Conservation (phyloP, 495 filamentous ascomycete species). For the Lichina pygmaea region DNA sequence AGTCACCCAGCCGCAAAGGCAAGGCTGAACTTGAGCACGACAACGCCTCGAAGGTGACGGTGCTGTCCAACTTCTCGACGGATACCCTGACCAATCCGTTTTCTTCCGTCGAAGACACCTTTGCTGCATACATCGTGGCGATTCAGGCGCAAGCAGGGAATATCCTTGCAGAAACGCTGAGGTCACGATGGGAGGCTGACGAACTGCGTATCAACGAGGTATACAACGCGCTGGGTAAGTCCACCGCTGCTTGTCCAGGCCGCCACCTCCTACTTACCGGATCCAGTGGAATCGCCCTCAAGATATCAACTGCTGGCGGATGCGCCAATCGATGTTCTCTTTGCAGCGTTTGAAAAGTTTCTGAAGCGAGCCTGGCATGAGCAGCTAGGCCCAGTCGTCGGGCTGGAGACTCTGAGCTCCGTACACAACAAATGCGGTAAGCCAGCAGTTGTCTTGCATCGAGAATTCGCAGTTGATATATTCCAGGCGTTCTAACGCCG, state of each 20-base stretch:
- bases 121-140: constrained; percentile 58
- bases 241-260: background rate
- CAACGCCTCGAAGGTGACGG: background rate
- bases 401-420: constrained; percentile 29
- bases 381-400: constrained; percentile 62
- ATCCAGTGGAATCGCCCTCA: constrained; percentile 41
- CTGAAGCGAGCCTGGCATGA: constrained; percentile 68
- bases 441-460: background rate
- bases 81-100: constrained; percentile 16
- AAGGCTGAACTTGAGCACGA: background rate
- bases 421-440: constrained; percentile 41
- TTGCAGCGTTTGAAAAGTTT: constrained; percentile 86
- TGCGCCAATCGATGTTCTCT: constrained; percentile 63
- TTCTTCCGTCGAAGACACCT: constrained; percentile 55
- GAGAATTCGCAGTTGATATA: background rate
- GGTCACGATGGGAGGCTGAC: constrained; percentile 41
- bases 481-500: constrained; percentile 1
- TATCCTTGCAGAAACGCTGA: constrained; percentile 47
- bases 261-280: background rate
- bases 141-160: constrained; percentile 66
- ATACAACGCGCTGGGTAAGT: constrained; percentile 42
- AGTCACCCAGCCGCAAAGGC: constrained; percentile 5
- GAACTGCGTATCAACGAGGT: constrained; percentile 65
- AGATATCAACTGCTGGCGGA: constrained; percentile 48
- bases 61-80: constrained; percentile 11